phyloP scores from a whole-genome alignment of 2,329 filamentous ascomycete species.

The Fusarium pininemorale region DNA sequence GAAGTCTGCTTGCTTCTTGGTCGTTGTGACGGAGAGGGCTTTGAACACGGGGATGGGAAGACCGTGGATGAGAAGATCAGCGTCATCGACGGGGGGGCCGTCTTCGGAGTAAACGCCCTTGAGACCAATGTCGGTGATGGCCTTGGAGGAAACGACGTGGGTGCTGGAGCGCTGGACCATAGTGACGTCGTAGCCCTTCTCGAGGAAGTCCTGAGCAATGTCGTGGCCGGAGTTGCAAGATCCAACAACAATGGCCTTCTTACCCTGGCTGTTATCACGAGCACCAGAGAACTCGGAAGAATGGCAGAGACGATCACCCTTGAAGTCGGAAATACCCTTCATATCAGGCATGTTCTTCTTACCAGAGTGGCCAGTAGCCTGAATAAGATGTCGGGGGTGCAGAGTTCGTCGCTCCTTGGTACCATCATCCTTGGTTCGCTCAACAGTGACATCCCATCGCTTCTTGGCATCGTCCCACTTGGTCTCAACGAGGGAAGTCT shows the following conservation, averaged over 20 bases:
- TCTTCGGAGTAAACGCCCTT: constrained; percentile 60
- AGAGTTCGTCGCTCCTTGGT: constrained; percentile 62
- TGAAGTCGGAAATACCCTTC: constrained; percentile 65
- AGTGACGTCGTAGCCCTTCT: constrained; percentile 73
- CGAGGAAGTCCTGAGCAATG: constrained; percentile 73
- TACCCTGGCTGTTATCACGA: constrained; percentile 55
- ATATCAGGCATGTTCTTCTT: constrained; percentile 69
- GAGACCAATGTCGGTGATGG: constrained; percentile 62
- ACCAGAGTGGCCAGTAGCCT: constrained; percentile 74
- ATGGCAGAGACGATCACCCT: constrained; percentile 68
- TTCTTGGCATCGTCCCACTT: constrained; percentile 60
- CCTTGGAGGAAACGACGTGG: constrained; percentile 66
- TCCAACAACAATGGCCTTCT: constrained; percentile 72
- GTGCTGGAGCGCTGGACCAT: constrained; percentile 76
- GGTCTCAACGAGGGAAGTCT: constrained; percentile 57
- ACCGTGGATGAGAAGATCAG: constrained; percentile 68
- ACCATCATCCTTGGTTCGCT: constrained; percentile 60
- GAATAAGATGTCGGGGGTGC: constrained; percentile 70
- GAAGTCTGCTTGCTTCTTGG: constrained; percentile 43
- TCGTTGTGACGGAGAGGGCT: constrained; percentile 60
- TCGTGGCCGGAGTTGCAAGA: constrained; percentile 76
- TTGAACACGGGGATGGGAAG: constrained; percentile 69
- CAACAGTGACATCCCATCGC: constrained; percentile 65
- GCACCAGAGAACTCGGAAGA: constrained; percentile 69
- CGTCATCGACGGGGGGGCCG: constrained; percentile 70